These are phyloP conservation scores for Solanum appendiculatum DNA, from an alignment of 257 asterid genomes.

Conservation along the genomic window DNA sequence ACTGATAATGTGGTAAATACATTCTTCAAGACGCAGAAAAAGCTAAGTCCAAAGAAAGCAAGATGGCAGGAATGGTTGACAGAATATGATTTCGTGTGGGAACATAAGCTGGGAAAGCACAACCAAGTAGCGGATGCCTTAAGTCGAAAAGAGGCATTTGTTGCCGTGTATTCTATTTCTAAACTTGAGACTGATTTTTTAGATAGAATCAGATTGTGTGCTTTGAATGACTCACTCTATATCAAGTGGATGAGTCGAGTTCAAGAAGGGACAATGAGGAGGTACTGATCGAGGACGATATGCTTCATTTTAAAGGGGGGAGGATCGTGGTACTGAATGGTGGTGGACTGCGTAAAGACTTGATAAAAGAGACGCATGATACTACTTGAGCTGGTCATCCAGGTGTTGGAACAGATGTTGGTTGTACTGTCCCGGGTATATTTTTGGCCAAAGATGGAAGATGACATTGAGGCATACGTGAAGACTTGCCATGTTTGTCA, in stretches of 20 bases:
- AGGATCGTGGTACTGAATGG: background rate
- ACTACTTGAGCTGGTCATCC: background rate
- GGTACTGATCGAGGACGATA: background rate
- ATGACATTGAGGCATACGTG: background rate
- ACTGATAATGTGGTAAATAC: background rate
- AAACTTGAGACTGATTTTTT: background rate
- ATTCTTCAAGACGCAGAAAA: background rate
- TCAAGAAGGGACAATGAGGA: background rate
- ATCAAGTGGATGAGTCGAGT: too few relatives aligned
- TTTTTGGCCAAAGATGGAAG: background rate
- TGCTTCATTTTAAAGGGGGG: background rate
- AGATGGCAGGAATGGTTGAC: background rate
- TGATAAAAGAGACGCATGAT: background rate
- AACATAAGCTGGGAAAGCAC: background rate
- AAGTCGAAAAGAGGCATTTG: too few relatives aligned
- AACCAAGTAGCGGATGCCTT: background rate
- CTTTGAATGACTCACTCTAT: background rate
- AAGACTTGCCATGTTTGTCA: background rate
- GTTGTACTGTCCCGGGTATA: background rate
- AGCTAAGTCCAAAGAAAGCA: background rate
- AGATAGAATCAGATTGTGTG: background rate
- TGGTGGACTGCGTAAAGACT: background rate
- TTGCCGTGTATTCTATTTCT: background rate
- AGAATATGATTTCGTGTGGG: background rate
- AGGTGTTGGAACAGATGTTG: too few relatives aligned